phyloP scores from a whole-genome alignment of 2,329 filamentous ascomycete species.

The Neonectria faginata region DNA sequence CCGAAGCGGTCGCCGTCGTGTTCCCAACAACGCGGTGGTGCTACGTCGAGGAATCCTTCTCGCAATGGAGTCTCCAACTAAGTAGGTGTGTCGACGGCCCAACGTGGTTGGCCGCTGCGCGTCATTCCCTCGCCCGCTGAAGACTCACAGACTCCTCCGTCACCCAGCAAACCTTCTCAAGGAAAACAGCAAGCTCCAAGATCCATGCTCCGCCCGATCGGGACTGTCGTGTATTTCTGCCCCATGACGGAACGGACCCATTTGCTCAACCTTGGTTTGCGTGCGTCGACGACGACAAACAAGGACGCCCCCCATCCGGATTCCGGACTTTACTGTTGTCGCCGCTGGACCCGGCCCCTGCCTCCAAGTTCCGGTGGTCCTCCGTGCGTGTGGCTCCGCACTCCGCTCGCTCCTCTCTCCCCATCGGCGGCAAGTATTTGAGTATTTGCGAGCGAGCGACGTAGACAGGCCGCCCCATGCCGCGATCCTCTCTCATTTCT shows the following conservation, averaged over 20 bases:
- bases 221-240: neutral
- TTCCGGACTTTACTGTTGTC: neutral
- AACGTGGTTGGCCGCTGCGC: neutral
- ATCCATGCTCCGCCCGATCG: neutral
- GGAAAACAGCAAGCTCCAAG: neutral
- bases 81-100: neutral
- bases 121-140: neutral
- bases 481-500: conserved; percentile 24
- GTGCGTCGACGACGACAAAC: neutral
- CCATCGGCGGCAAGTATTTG: neutral
- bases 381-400: neutral
- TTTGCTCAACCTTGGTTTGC: neutral
- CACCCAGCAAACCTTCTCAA: neutral
- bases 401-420: neutral
- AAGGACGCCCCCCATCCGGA: neutral
- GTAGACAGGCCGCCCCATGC: conserved; percentile 5
- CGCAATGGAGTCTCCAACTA: neutral
- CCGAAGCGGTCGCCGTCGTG: too few species aligned
- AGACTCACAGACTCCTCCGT: neutral
- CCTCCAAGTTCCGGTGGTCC: neutral
- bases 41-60: neutral
- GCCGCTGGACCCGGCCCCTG: neutral
- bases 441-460: neutral
- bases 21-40: too few species aligned
- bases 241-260: neutral